Evolutionary conservation across 2,329 filamentous ascomycete species (phyloP), one percentile per base, ranked within the genome.

Genomic region (Fusarium duplospermum): DNA sequence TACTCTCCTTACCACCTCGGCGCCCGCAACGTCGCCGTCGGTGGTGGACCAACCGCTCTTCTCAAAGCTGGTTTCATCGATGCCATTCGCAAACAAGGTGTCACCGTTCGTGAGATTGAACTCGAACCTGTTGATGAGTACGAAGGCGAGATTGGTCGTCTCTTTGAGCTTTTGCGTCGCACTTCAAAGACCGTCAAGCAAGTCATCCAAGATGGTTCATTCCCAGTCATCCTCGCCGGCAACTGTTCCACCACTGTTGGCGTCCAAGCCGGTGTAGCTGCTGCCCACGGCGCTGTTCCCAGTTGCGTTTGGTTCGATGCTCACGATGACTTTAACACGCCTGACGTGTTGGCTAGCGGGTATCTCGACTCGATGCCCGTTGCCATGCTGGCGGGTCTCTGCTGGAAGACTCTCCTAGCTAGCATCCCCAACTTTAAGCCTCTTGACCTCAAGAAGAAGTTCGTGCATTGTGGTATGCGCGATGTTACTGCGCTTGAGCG

Each of bases 281-380:
- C 33, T 4, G 66, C 73, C 2, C 61, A 38, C 7, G 62, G 65
- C 1, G 36, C 65, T 6, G 74, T 79, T 16, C 73, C 83, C 2
- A 74, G 74, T 0, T 84, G 81, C 42, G 74, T 85, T 13, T 86
- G 83, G 77, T 84, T 86, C 58, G 84, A 86, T 56, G 84, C 83
- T 4, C 84, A 86, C 54, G 83, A 85, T 60, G 84, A 86, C 64
- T 80, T 83, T 57, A 75, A 77, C 42, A 82, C 81, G 0, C 78
- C 75, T 4, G 76, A 79, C 20, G 71, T 60, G 13, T 42, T 79
- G 20, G 33, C 50, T 9, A 79, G 78, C 27, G 77, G 77, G 4
- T 79, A 79, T 62, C 68, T 79, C n/a, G 78, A 80, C 61, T 79
- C 78, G 2, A 79, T 79, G 76, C 61, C 70, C n/a, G 73, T 79